Evolutionary conservation across 2,329 filamentous ascomycete genomes (phyloP).

Genomic region (Pseudogymnoascus sp.): DNA sequence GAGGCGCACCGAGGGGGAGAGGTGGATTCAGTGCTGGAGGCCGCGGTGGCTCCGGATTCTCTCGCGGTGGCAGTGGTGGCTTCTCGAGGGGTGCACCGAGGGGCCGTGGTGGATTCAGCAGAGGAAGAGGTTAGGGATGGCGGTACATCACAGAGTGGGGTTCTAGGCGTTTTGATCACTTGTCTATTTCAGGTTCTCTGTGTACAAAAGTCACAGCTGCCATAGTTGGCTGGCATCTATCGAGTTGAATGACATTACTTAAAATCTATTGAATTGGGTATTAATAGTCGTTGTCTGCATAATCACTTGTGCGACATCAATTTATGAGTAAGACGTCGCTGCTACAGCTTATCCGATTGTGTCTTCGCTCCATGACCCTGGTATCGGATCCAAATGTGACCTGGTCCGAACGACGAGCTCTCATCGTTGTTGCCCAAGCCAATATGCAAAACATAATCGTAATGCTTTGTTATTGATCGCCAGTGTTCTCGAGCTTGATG

Average conservation of each 20-base stretch:
- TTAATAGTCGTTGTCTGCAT: constrained; percentile 7
- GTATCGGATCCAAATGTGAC: not conserved
- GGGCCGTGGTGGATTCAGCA: constrained; percentile 28
- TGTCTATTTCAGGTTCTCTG: constrained; percentile 14
- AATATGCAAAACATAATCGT: not conserved
- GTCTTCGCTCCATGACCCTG: not conserved
- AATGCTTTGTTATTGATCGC: constrained; percentile 4
- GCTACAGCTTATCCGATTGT: not conserved
- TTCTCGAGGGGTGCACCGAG: constrained; percentile 22
- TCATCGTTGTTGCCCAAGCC: not conserved
- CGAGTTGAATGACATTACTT: constrained; percentile 6
- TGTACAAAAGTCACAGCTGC: constrained; percentile 14
- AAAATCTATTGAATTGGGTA: constrained; percentile 12
- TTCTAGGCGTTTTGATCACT: constrained; percentile 13
- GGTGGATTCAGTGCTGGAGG: constrained; percentile 42
- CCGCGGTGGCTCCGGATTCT: constrained; percentile 38
- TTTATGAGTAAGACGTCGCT: not conserved
- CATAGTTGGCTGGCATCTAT: constrained; percentile 13
- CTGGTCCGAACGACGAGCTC: not conserved
- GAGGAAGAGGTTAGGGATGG: constrained; percentile 24
- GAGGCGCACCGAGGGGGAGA: constrained; percentile 49
- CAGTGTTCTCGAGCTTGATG: not conserved
- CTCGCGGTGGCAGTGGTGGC: constrained; percentile 33
- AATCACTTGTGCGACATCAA: not conserved
- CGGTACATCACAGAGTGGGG: not conserved